Evolutionary conservation across 2,329 filamentous ascomycete species (phyloP).

Genomic region (Gnomoniopsis sp.): DNA sequence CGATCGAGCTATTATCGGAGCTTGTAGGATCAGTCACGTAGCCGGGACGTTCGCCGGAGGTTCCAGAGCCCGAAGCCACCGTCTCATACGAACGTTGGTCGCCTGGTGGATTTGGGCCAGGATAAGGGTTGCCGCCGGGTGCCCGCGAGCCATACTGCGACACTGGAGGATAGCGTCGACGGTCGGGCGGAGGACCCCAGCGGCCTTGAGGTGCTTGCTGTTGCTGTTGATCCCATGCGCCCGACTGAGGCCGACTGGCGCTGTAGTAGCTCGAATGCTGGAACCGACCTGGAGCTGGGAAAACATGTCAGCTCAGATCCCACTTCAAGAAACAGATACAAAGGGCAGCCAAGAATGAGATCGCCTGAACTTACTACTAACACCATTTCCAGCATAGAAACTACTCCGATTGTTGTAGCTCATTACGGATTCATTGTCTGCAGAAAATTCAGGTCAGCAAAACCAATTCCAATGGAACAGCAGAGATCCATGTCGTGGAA

Average conservation of each 20-base stretch:
- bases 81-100: slow-evolving; percentile 83
- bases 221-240: slow-evolving; percentile 34
- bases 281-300: slow-evolving; percentile 39
- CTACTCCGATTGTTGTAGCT: slow-evolving; percentile 59
- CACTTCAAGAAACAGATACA: background rate
- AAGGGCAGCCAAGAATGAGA: background rate
- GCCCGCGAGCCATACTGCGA: slow-evolving; percentile 39
- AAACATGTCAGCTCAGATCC: slow-evolving; percentile 18
- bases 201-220: slow-evolving; percentile 26
- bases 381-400: slow-evolving; percentile 45
- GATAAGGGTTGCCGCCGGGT: slow-evolving; percentile 46
- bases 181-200: slow-evolving; percentile 18
- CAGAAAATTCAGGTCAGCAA: slow-evolving; percentile 20
- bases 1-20: slow-evolving; percentile 89
- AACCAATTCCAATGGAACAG: background rate
- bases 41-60: slow-evolving; percentile 68
- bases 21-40: slow-evolving; percentile 83
- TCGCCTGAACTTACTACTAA: slow-evolving; percentile 23
- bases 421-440: slow-evolving; percentile 44
- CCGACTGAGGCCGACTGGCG: slow-evolving; percentile 20
- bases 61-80: slow-evolving; percentile 72
- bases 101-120: slow-evolving; percentile 22
- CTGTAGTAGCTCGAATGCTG: slow-evolving; percentile 52
- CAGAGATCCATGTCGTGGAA: background rate
- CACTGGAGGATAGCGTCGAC: slow-evolving; percentile 39